Evolutionary conservation across 208 protist genomes (phyloP).

Genomic region (Leishmania amazonensis): DNA sequence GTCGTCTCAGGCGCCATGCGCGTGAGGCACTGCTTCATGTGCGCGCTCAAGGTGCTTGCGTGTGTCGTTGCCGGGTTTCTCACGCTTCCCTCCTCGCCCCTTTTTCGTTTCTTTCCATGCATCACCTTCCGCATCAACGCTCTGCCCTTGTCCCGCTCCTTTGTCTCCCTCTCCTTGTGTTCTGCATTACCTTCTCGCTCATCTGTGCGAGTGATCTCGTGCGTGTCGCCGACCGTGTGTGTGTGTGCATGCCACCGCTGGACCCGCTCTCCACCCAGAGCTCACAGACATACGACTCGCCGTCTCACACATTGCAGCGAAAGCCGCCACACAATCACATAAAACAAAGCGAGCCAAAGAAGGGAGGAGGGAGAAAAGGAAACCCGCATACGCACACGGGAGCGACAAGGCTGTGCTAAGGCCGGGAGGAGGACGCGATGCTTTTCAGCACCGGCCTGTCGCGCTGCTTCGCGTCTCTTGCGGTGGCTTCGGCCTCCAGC

Average conservation of each 20-base stretch:
- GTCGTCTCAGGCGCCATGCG: background rate
- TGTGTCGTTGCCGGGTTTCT: background rate
- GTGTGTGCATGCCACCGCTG: background rate
- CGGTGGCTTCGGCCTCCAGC: slow-evolving; percentile 31
- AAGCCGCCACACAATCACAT: background rate
- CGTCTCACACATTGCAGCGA: background rate
- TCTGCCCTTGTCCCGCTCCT: background rate
- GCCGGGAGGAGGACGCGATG: slow-evolving; percentile 16
- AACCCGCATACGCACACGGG: background rate
- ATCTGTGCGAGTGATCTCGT: background rate
- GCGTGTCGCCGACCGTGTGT: background rate
- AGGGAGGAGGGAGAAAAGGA: background rate
- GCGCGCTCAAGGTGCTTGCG: background rate
- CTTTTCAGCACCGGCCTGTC: slow-evolving; percentile 29
- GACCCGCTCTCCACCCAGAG: background rate
- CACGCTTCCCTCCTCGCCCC: slow-evolving; percentile 7
- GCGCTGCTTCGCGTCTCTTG: slow-evolving; percentile 40
- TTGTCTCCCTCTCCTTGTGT: background rate
- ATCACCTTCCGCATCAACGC: background rate
- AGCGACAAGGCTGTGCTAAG: background rate
- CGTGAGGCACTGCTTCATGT: background rate
- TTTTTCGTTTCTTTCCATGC: background rate
- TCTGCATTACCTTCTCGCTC: background rate
- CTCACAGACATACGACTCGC: background rate
- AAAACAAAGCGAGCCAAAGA: background rate